Percentiles rank a stretch among this genome's conserved stretches.
These are phyloP conservation scores for Fusarium buharicum DNA, from an alignment of 2,329 filamentous ascomycete species.

Conservation along the genomic window DNA sequence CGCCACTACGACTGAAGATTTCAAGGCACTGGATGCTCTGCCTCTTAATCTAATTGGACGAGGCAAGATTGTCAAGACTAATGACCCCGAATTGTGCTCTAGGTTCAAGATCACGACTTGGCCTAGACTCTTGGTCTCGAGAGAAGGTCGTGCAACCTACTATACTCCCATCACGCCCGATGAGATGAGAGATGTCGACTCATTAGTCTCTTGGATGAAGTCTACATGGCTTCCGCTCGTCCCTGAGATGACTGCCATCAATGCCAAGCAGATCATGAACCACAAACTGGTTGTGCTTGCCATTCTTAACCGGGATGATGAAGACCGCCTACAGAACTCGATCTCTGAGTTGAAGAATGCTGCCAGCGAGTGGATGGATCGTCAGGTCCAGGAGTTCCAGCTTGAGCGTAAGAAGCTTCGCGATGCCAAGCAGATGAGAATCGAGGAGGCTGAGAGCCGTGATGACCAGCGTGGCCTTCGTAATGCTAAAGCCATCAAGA, in stretches of 20 bases:
- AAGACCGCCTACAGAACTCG: slow-evolving; percentile 80
- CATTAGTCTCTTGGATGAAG: slow-evolving; percentile 90
- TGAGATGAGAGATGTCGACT: slow-evolving; percentile 89
- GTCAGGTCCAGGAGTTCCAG: slow-evolving; percentile 90
- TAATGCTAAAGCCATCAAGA: slow-evolving; percentile 87
- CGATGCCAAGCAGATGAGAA: slow-evolving; percentile 92
- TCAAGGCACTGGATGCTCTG: slow-evolving; percentile 85
- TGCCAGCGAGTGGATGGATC: slow-evolving; percentile 97
- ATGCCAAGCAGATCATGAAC: slow-evolving; percentile 94
- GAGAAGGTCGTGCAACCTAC: slow-evolving; percentile 90
- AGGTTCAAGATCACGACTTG: slow-evolving; percentile 96
- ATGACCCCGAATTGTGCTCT: slow-evolving; percentile 77
- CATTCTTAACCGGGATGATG: slow-evolving; percentile 81
- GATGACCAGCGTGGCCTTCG: slow-evolving; percentile 88
- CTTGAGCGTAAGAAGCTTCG: slow-evolving; percentile 92
- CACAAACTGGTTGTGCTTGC: slow-evolving; percentile 94
- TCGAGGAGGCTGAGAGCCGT: slow-evolving; percentile 95
- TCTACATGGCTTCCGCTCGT: slow-evolving; percentile 96
- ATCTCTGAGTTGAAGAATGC: slow-evolving; percentile 95
- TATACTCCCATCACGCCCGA: slow-evolving; percentile 87
- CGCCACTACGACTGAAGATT: slow-evolving; percentile 92
- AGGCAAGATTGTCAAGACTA: slow-evolving; percentile 91
- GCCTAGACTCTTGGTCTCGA: slow-evolving; percentile 90
- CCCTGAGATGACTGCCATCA: slow-evolving; percentile 89
- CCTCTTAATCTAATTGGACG: slow-evolving; percentile 90